Evolutionary conservation across 345 rosid species (phyloP), one percentile per base, ranked within the genome.

Genomic region (Limnanthes douglasii): DNA sequence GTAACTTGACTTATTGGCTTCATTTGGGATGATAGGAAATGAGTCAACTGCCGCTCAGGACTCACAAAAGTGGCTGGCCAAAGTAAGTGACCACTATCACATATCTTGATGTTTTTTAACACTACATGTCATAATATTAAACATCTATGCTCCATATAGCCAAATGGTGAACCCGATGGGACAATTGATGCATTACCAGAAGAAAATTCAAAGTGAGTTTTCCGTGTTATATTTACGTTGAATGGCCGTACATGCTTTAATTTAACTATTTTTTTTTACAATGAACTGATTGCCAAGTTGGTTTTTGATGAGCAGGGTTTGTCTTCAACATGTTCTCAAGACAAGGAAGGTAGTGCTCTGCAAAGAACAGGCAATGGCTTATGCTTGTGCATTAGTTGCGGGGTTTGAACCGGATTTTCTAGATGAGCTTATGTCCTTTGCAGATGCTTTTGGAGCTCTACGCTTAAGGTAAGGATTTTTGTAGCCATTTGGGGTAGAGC

Each of bases 291-390:
- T 48, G 29, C 40, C 49, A 37, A 38, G 48, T 31, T 48, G 25
- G 37, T 39, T 43, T 45, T 17, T 47, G 16, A 45, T 53, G 60
- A 46, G 46, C 64, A 90, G 98, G 78, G 65, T 73, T 56, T 86
- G 53, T 48, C 94, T 90, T 53, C 98, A 77, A 21, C 85, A 82
- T 40, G 82, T 73, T 39, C 43, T 90, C 48, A 95, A 77, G 56
- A 65, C 72, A 46, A 68, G 98, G 46, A 84, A 62, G 47, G 73
- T 66, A 8, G 86, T 83, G 31, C 77, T 90, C 34, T 71, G 63
- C 64, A 84, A 77, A 59, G 98, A 90, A 65, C 98, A 90, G 62
- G 98, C 94, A 31, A 90, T 90, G 98, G 95, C 95, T 22, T 90
- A 84, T 49, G 95, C 95, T 10, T 72, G 94, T 41, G 92, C 95